Evolutionary conservation across 352 stramenopile genomes (phyloP), one percentile per base, ranked within the genome.

Genomic region (Phytophthora pluvialis): DNA sequence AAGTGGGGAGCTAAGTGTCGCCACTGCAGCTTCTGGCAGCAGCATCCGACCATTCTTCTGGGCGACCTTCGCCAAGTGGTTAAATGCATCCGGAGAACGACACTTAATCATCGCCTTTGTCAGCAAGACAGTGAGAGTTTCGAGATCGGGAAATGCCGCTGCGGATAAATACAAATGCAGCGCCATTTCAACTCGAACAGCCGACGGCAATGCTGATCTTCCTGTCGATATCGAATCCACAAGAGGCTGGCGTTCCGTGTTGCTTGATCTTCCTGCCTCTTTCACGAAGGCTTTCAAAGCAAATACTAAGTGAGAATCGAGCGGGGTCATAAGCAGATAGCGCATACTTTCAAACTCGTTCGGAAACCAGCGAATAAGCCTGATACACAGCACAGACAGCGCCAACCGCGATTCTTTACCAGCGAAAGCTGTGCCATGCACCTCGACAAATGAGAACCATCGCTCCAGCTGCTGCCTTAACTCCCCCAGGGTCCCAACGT

Each of bases 351-450:
- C 60, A 45, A 64, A 75, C 10, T 83, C 64, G 21, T 72, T 49
- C 15, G 78, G 76, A 45, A 83, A 76, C 78, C 78, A 88, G 48
- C 67, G 75, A 21, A 79, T 70, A 3, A 88, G 67, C 8, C 74
- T 69, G 11, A 55, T 82, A 55, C 71, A 80, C 8, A 83, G 44
- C 4, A 83, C 21, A 2, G 72, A 67, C 11, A 86, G 50, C 28
- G 77, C 67, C 13, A 81, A 18, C 9, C 73, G 74, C 4, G 68
- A 74, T 60, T 88, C 78, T 48, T 75, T 81, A 10, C 76, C 74
- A 58, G 77, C 58, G 28, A 62, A 67, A 11, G 60, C 38, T 39
- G 47, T 11, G 4, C 64, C 71, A 18, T 74, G 53, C 5, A 46
- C 55, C 25, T 80, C 65, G 31, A 82, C 50, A 67, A 74, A 72